Evolutionary conservation across 2,329 filamentous ascomycete genomes (phyloP), one percentile per base, ranked within the genome.

Genomic region (Colletotrichum higginsianum): DNA sequence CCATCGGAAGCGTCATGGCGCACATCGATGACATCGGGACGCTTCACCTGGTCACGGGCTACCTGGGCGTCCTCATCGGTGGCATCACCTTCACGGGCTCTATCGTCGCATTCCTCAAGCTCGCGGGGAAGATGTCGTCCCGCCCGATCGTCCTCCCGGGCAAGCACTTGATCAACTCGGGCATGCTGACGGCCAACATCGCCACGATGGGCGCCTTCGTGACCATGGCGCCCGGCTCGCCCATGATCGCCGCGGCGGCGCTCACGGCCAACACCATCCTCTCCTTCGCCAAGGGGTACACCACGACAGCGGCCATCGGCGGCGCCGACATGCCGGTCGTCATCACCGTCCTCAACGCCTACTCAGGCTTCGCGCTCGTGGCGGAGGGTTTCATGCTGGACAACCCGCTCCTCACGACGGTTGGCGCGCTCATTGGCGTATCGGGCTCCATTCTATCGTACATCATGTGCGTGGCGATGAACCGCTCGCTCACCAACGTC

Each of bases 311-410:
- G 2, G 94, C 94, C 0, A 97, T 98, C 77, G 95, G 95, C 26
- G 95, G 94, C n/a, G 94, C 94, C 15, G 95, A 98, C 78, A 97
- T 97, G 94, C 94, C 92, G 16, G 94, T 97, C 6, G 94, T 96
- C 42, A 97, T 97, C 74, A 97, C 94, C 0, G 94, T 97, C 1
- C 83, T 98, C 23, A 98, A 97, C 76, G 94, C 94, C 0, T 97
- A 97, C 79, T 96, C 93, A 58, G 95, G 95, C 15, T 98, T 97
- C 69, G 95, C 95, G 0, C 87, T 98, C 2, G 94, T 98, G 0
- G 94, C 95, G 0, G 94, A 98, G 81, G 95, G 95, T 0, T 92
- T 97, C 80, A 98, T 98, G 95, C 86, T 98, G 16, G 91, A 96
- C 75, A 97, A 97, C 71, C 90, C 94, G 0, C 86, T 98, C 0